Conservation (phyloP, 1,284 basidiomycete species). For the Cryptococcus sp. region DNA sequence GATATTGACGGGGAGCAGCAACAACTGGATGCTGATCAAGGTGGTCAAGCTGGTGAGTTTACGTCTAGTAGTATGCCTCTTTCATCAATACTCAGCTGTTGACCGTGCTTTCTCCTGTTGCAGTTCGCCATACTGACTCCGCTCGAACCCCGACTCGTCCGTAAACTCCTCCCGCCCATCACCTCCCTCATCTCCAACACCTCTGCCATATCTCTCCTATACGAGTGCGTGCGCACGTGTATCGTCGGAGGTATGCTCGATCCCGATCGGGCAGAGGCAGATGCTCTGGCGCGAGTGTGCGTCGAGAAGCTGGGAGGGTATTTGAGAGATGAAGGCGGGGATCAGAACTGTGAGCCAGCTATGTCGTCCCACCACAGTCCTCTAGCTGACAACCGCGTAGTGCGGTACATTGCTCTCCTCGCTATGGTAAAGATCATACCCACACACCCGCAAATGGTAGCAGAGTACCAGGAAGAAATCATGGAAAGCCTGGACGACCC, state of each 20-base stretch:
- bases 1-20: slow-evolving; percentile 87
- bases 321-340: slow-evolving; percentile 70
- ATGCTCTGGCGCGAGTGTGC: slow-evolving; percentile 78
- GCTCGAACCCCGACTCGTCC: slow-evolving; percentile 86
- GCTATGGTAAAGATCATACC: slow-evolving; percentile 96
- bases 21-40: slow-evolving; percentile 99
- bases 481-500: slow-evolving; percentile 84
- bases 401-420: slow-evolving; percentile 93
- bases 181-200: slow-evolving; percentile 94
- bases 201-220: slow-evolving; percentile 89
- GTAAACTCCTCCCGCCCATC: slow-evolving; percentile 88
- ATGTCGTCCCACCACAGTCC: not conserved
- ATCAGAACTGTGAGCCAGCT: slow-evolving; percentile 76
- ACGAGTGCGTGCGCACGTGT: slow-evolving; percentile 97
- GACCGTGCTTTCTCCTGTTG: not conserved
- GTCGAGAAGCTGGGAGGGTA: slow-evolving; percentile 92
- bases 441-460: slow-evolving; percentile 83
- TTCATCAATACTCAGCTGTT: not conserved
- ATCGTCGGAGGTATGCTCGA: slow-evolving; percentile 96
- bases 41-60: slow-evolving; percentile 83
- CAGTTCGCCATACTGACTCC: slow-evolving; percentile 90
- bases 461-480: slow-evolving; percentile 89
- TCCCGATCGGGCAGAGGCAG: slow-evolving; percentile 62
- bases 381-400: slow-evolving; percentile 51
- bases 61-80: not conserved